Conservation (phyloP, 352 stramenopile genomes). For the Phytopythium vexans region DNA sequence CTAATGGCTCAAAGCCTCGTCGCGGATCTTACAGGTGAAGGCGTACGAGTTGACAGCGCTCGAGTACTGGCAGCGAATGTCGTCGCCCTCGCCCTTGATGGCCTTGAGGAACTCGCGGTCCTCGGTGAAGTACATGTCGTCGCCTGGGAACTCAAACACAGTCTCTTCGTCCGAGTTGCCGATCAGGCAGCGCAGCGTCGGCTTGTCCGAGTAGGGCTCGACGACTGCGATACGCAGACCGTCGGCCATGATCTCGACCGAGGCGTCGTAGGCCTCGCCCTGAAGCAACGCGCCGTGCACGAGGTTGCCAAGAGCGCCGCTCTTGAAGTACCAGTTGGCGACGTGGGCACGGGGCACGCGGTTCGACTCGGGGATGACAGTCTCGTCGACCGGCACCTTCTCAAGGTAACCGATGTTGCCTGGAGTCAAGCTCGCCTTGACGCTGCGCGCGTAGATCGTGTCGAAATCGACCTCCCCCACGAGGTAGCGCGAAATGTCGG, state of each 20-base stretch:
- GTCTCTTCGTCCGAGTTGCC: constrained; percentile 24
- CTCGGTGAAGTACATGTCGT: constrained; percentile 40
- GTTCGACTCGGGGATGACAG: constrained; percentile 14
- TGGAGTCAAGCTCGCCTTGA: constrained; percentile 31
- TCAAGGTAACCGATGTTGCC: constrained; percentile 25
- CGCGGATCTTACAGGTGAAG: constrained; percentile 36
- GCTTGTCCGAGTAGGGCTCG: constrained; percentile 34
- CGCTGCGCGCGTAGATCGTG: constrained; percentile 30
- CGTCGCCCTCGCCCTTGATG: constrained; percentile 17
- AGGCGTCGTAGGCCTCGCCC: constrained; percentile 26
- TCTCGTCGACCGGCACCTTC: constrained; percentile 32
- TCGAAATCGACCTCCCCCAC: constrained; percentile 29
- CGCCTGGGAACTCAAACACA: constrained; percentile 26
- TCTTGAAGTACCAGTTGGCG: constrained; percentile 35
- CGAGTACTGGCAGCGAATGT: constrained; percentile 28
- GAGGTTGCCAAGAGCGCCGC: constrained; percentile 24
- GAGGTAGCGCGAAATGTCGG: constrained; percentile 26
- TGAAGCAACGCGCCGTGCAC: constrained; percentile 30
- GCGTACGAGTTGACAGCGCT: constrained; percentile 33
- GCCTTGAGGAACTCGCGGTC: constrained; percentile 32
- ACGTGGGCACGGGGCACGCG: constrained; percentile 28
- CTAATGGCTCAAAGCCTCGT: constrained; percentile 29
- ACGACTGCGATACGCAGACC: constrained; percentile 30
- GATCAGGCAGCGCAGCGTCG: constrained; percentile 25
- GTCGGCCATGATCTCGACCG: constrained; percentile 30